Base-by-base conservation (phyloP, 1,139 yeast genomes). In the Lodderomyces elongisporus region DNA sequence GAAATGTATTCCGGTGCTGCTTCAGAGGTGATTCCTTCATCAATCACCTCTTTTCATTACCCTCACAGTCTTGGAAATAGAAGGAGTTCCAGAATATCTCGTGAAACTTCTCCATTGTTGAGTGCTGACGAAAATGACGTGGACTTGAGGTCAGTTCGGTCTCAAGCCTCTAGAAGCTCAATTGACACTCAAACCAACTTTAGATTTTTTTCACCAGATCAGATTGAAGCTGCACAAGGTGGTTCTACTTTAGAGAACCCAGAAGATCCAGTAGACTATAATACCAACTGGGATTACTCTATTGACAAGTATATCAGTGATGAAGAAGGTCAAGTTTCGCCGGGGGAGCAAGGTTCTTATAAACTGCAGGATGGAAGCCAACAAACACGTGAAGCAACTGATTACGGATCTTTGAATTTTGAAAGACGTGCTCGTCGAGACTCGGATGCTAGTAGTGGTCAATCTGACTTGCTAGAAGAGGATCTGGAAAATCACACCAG, bases 1-100 rank as follows among this genome's bases (percentile, higher is more conserved):
- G 96, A 89, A 55, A 80, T 87, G 62, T 89, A 74, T 58, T 81
- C 94, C 4, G 97, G 97, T 26, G 96, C 95, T 1, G 85, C 87
- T 0, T 78, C 89, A 4, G 95, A 85, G 48, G 77, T 85, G 25
- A 79, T 89, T 28, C 97, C 98, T 1, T 83, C 95, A 16, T 85
- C 96, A 1, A 83, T 87, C 44, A 77, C 94, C 1, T 77, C 95
- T 1, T 85, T 89, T 53, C 96, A 87, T 52, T 93, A 85, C 47
- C 71, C 74, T 5, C 79, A 74, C 60, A 74, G 62, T 41, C 67
- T 71, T 44, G 64, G 65, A 0, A 45, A 49, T 30, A 46, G 46
- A 38, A 54, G 60, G 50, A 58, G 42, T 16, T 49, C 53, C 23
- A 46, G 32, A 12, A 40, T 49, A 9, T 58, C 64, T 7, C 41